Percentiles rank a stretch among this genome's conserved stretches.
phyloP scores from a whole-genome alignment of 179 eudicot species.

The Pouteria campechiana region DNA sequence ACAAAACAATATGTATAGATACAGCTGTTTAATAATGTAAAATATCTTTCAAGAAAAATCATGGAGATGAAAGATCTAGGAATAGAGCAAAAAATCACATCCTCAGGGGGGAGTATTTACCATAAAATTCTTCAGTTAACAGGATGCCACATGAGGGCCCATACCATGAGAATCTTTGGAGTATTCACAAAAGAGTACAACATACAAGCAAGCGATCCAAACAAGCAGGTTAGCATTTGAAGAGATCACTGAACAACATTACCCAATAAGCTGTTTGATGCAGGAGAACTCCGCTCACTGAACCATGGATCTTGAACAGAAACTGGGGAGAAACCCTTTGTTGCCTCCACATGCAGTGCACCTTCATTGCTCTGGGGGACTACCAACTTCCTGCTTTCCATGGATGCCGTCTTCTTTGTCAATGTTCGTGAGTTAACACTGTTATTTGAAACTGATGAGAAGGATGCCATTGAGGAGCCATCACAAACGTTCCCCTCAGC shows the following conservation, averaged over 20 bases:
- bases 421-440: constrained; percentile 22
- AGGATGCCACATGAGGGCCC: too few relatives aligned
- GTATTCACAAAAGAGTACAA: too few relatives aligned
- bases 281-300: constrained; percentile 51
- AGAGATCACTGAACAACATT: constrained; percentile 16
- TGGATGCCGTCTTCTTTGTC: constrained; percentile 8
- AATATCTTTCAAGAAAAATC: too few relatives aligned
- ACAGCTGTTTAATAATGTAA: too few relatives aligned
- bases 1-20: too few relatives aligned
- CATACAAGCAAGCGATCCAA: too few relatives aligned
- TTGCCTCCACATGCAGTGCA: constrained; percentile 15
- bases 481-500: constrained; percentile 42
- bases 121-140: too few relatives aligned
- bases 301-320: constrained; percentile 53
- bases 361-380: constrained; percentile 13
- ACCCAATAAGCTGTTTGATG: constrained; percentile 39
- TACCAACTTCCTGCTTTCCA: constrained; percentile 23
- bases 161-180: too few relatives aligned
- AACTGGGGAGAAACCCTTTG: constrained; percentile 40
- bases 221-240: too few relatives aligned
- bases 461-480: constrained; percentile 26
- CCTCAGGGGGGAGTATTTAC: too few relatives aligned
- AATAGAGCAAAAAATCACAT: too few relatives aligned
- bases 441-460: constrained; percentile 24
- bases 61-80: too few relatives aligned